A percentile compares a stretch with the other conserved stretches of the same genome.
phyloP scores from a whole-genome alignment of 306 rosid genomes.

The Castanea crenata region DNA sequence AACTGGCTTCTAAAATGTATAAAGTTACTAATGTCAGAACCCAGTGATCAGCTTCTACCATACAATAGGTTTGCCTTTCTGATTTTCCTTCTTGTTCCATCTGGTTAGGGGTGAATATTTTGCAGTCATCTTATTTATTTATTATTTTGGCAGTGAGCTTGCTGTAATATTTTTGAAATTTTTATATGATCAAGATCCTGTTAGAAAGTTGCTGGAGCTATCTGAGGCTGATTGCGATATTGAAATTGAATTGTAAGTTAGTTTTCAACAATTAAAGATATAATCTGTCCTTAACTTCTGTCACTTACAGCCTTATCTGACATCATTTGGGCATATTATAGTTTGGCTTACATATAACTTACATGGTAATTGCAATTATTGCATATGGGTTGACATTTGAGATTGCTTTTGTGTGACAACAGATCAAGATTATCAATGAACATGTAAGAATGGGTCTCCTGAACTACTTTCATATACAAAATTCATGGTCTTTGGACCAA shows the following conservation, averaged over 20 bases:
- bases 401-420: slow-evolving; percentile 7
- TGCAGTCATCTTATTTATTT: slow-evolving; percentile 18
- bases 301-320: slow-evolving; percentile 4
- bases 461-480: slow-evolving; percentile 1
- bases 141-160: slow-evolving; percentile 80
- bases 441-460: neutral
- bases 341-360: slow-evolving; percentile 20
- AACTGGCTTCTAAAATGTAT: slow-evolving; percentile 95
- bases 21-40: slow-evolving; percentile 85
- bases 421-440: neutral
- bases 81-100: slow-evolving; percentile 18
- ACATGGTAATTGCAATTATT: neutral
- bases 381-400: slow-evolving; percentile 7
- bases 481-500: neutral
- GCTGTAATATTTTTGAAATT: slow-evolving; percentile 83
- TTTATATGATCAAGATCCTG: slow-evolving; percentile 90
- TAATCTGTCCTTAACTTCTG: slow-evolving; percentile 15
- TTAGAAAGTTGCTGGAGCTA: slow-evolving; percentile 75
- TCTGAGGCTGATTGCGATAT: slow-evolving; percentile 61
- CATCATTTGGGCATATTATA: slow-evolving; percentile 2
- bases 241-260: slow-evolving; percentile 78
- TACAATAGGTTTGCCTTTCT: slow-evolving; percentile 64
- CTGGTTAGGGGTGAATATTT: slow-evolving; percentile 14
- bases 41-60: slow-evolving; percentile 89
- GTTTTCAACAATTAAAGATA: neutral